Evolutionary conservation across 192 early-diverging fungal species (phyloP), one percentile per base, ranked within the genome.

Genomic region (Entomortierella lignicola): DNA sequence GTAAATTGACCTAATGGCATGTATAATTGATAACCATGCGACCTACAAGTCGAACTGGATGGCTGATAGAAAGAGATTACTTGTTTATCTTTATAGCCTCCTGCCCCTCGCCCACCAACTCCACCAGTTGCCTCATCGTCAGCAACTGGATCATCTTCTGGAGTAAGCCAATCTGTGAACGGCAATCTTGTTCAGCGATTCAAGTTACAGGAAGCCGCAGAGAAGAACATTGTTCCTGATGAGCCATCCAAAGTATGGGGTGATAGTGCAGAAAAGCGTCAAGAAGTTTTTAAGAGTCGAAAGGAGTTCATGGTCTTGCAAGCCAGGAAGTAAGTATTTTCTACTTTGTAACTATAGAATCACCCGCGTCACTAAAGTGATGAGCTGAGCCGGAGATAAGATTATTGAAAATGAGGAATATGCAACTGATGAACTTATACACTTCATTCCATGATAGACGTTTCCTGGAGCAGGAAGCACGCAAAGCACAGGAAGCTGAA

Each of bases 281-380:
- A 91, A 66, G 83, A 88, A 27, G 84, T 88, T 42, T 82, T 92
- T 37, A 84, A 84, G 69, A 84, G 82, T 32, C 85, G 90, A 63
- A 92, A 92, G 72, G 90, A 91, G 60, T 85, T 80, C 51, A 92
- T 92, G 91, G 80, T 92, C 21, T 63, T 88, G 27, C 88, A 90
- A 69, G 91, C 91, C 27, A 89, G 90, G 80, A 85, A 88, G 90
- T 91, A 88, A 66, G 86, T 79, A 27, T 50, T 20, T 15, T 47
- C 2, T 47, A 47, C 44, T 47, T 12, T 55, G 31, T n/a, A 42
- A n/a, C 27, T 29, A 10, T 37, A 15, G 55, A 39, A 4, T 31
- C 31, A n/a, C 54, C 15, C 0, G 51, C 2, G 12, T 53, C 12
- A 11, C 15, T 42, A 11, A 7, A 32, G 25, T 55, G 30, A 25